phyloP scores from a whole-genome alignment of 2,329 filamentous ascomycete genomes.

The Aspergillus brunneoviolaceus region DNA sequence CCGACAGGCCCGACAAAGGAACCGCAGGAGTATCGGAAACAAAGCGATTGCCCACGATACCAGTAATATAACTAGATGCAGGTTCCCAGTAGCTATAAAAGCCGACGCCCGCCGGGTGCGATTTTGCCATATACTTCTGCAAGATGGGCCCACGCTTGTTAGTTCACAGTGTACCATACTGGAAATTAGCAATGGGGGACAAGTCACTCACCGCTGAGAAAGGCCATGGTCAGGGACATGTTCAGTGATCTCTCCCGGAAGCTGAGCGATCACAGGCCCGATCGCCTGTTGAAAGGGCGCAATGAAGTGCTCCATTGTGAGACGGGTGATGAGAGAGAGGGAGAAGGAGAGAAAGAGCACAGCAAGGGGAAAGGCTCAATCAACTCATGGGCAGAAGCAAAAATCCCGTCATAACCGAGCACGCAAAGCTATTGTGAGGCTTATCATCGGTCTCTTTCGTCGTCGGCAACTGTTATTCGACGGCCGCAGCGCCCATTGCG shows the following conservation, averaged over 20 bases:
- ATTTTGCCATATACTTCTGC: conserved; percentile 23
- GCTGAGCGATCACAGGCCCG: background rate
- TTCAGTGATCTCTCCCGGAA: background rate
- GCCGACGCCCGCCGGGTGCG: conserved; percentile 22
- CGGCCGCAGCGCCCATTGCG: background rate
- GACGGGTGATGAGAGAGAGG: background rate
- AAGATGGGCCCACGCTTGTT: background rate
- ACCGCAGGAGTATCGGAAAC: conserved; percentile 12
- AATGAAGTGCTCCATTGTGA: conserved; percentile 3
- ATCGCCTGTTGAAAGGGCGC: background rate
- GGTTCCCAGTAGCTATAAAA: conserved; percentile 25
- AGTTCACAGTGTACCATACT: background rate
- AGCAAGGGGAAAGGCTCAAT: background rate
- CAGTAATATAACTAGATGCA: conserved; percentile 23
- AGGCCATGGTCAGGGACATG: background rate
- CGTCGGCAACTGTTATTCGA: background rate
- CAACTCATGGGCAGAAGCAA: background rate
- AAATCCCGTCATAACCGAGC: conserved; percentile 1
- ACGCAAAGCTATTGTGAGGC: background rate
- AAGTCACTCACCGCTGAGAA: background rate
- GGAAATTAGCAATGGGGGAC: background rate
- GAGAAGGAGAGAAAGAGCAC: background rate
- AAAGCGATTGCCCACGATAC: conserved; percentile 22
- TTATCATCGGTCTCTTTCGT: background rate
- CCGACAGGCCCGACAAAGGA: conserved; percentile 10